Evolutionary conservation across 495 filamentous ascomycete species (phyloP).

Genomic region (Pyronema domesticum): DNA sequence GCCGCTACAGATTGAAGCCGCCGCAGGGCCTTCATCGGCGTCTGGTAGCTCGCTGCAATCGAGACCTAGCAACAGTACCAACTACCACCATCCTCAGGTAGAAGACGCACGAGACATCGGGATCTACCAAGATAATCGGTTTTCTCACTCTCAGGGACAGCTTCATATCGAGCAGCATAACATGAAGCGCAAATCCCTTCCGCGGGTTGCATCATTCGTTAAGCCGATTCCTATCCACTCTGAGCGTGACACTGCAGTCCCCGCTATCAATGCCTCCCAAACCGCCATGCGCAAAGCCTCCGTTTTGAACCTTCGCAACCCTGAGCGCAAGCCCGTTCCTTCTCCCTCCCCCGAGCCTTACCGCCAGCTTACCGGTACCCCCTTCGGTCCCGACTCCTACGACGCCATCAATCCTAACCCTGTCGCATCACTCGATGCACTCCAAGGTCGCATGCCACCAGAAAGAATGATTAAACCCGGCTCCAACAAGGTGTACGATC

Average conservation of each 20-base stretch:
- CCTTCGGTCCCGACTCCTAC: constrained; percentile 83
- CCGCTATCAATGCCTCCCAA: not conserved
- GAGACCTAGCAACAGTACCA: constrained; percentile 10
- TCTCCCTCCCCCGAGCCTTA: constrained; percentile 12
- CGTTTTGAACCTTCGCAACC: constrained; percentile 7
- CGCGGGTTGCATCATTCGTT: constrained; percentile 6
- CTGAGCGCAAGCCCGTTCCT: constrained; percentile 20
- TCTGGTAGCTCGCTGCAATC: not conserved
- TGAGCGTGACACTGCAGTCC: constrained; percentile 10
- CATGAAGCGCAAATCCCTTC: constrained; percentile 7
- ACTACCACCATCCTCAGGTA: constrained; percentile 22
- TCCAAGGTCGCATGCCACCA: constrained; percentile 14
- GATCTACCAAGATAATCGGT: constrained; percentile 16
- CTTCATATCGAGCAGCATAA: constrained; percentile 6
- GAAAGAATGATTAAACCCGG: constrained; percentile 55
- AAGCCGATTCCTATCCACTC: constrained; percentile 23
- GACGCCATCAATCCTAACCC: constrained; percentile 49
- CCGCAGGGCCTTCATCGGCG: not conserved
- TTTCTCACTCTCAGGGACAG: constrained; percentile 14
- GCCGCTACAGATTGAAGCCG: constrained; percentile 15
- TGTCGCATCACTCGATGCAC: constrained; percentile 24
- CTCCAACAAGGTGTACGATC: constrained; percentile 76
- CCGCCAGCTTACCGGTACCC: constrained; percentile 32
- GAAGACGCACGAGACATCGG: constrained; percentile 22
- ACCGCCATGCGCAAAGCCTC: constrained; percentile 14